Base-by-base conservation (phyloP, 164 flowering plant species). In the Aristolochia californica region DNA sequence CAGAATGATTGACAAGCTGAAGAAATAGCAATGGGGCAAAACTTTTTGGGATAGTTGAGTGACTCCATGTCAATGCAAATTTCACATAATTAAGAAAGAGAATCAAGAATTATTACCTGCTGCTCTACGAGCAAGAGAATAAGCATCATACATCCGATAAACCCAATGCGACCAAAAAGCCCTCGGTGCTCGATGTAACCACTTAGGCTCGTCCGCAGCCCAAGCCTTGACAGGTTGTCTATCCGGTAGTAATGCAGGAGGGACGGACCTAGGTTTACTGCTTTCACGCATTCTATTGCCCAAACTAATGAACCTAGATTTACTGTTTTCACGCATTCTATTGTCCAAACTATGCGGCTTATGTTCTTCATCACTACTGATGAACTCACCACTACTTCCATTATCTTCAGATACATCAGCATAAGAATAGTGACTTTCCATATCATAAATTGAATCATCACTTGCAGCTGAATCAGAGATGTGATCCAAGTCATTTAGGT, bases 131-230 rank as follows among this genome's bases (percentile, higher is more conserved):
- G 97, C 90, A 70, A 93, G 99, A 66, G 45, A 73, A 66, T 78
- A 84, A 0, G 96, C 85, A 70, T 93, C 99, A 70, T 83, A 80
- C 99, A 89, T 87, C 16, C 73, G 75, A 62, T 85, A 93, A 27
- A 87, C 97, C 99, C 99, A 93, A 58, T 59, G 55, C 9, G 97
- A 97, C 90, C 82, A 93, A 66, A 76, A 93, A 54, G 96, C 80
- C 70, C 73, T 83, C 30, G 91, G 67, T 68, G 73, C 76, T 55
- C 72, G 67, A 38, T 56, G 74, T 21, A 65, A 62, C 58, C 58
- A 71, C 59, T 58, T 69, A 18, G 70, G 54, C 18, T 57, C 64
- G 14, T 62, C 55, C 21, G 25, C 61, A 63, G 26, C 64, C 68
- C 51, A 63, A 49, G 60, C 65, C 64, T 21, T 69, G 34, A 47